Evolutionary conservation across 108 stramenopile species (phyloP).

Genomic region (Hondaea fermentalgiana): DNA sequence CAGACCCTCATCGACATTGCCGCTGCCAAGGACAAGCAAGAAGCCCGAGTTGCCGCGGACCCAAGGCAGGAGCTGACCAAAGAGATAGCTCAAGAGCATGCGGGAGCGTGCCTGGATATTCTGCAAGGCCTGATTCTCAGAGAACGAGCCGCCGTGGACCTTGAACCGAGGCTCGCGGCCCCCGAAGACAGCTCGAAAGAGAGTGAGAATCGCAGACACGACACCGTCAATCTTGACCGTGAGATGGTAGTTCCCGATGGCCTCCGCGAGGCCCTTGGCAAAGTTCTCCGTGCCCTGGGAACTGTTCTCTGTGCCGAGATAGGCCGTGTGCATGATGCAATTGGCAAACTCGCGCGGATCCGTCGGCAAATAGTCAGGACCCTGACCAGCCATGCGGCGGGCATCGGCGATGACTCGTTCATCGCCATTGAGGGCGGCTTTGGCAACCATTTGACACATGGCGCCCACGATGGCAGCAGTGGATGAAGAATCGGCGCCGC

Average conservation of each 20-base stretch:
- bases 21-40: conserved; percentile 86
- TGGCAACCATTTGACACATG: conserved; percentile 79
- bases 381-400: conserved; percentile 48
- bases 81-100: conserved; percentile 92
- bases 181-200: conserved; percentile 63
- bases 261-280: conserved; percentile 68
- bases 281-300: conserved; percentile 66
- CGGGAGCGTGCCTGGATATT: conserved; percentile 94
- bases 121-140: conserved; percentile 93
- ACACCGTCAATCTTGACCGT: conserved; percentile 79
- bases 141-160: conserved; percentile 64
- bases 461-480: conserved; percentile 88
- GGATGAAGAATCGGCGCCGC: conserved; percentile 88
- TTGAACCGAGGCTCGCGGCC: conserved; percentile 69
- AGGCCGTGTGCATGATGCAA: conserved; percentile 78
- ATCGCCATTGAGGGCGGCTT: conserved; percentile 54
- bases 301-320: conserved; percentile 88
- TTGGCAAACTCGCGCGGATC: conserved; percentile 72
- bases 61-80: conserved; percentile 95
- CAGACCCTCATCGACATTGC: conserved; percentile 95
- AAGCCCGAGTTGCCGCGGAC: conserved; percentile 68
- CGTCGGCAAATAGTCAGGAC: conserved; percentile 52
- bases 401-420: conserved; percentile 56
- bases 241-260: conserved; percentile 81
- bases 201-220: conserved; percentile 68